phyloP scores from a whole-genome alignment of 2,329 filamentous ascomycete species.

The Sporothrix euskadiensis region DNA sequence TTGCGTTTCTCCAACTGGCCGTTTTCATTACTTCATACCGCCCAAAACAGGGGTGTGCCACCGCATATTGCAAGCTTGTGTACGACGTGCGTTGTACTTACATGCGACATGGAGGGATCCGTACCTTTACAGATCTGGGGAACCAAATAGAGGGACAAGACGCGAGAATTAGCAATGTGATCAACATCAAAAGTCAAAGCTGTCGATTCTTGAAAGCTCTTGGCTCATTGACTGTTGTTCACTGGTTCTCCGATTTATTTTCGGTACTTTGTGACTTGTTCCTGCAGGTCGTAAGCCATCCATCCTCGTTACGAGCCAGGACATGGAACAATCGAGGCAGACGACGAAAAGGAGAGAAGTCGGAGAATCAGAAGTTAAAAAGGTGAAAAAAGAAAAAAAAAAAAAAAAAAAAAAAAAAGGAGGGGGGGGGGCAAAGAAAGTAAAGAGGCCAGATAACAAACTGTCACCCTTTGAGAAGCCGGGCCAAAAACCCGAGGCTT shows the following conservation, averaged over 20 bases:
- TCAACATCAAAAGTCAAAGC: background rate
- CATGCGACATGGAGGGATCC: background rate
- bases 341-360: background rate
- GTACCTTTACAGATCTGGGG: background rate
- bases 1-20: constrained; percentile 6
- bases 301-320: background rate
- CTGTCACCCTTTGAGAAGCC: background rate
- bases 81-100: background rate
- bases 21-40: constrained; percentile 25
- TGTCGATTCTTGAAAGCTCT: background rate
- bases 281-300: background rate
- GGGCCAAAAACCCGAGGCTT: constrained; percentile 7
- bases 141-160: background rate
- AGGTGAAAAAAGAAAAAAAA: background rate
- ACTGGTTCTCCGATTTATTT: constrained; percentile 10
- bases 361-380: background rate
- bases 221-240: background rate
- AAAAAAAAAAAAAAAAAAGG: background rate
- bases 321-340: background rate
- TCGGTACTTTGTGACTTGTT: constrained; percentile 10
- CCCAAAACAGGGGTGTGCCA: background rate
- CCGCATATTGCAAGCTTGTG: background rate
- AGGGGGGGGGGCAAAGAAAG: background rate
- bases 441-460: background rate
- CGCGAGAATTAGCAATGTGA: background rate